Evolutionary conservation across 352 stramenopile genomes (phyloP).

Genomic region (Globisporangium paddicum): DNA sequence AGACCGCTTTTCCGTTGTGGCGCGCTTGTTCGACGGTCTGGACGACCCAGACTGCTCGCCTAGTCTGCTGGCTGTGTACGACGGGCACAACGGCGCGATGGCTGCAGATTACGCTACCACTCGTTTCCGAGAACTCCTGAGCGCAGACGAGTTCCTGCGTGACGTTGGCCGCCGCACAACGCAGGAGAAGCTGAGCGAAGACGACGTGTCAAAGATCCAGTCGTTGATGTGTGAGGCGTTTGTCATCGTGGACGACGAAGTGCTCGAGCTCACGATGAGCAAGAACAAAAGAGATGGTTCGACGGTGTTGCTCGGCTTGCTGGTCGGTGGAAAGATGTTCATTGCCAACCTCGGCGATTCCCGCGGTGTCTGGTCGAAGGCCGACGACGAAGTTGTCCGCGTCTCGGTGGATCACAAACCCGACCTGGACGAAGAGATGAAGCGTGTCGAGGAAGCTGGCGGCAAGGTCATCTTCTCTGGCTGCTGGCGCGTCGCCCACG

Average conservation of each 20-base stretch:
- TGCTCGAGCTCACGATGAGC: slow-evolving; percentile 59
- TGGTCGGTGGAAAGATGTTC: slow-evolving; percentile 71
- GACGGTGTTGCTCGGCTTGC: slow-evolving; percentile 65
- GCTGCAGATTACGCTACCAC: slow-evolving; percentile 57
- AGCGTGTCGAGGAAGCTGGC: slow-evolving; percentile 55
- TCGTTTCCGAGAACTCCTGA: slow-evolving; percentile 58
- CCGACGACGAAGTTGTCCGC: slow-evolving; percentile 37
- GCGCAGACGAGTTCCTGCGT: slow-evolving; percentile 36
- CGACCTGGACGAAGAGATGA: slow-evolving; percentile 51
- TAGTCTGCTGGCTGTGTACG: slow-evolving; percentile 62
- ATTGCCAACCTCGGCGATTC: slow-evolving; percentile 78
- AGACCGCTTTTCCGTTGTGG: slow-evolving; percentile 62
- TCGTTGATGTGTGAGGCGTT: slow-evolving; percentile 51
- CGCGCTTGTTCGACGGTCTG: slow-evolving; percentile 47
- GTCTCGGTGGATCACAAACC: slow-evolving; percentile 82
- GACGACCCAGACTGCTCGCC: slow-evolving; percentile 35
- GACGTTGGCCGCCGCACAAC: slow-evolving; percentile 38
- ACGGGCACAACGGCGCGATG: slow-evolving; percentile 72
- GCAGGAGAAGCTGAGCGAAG: slow-evolving; percentile 25
- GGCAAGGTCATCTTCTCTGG: slow-evolving; percentile 79
- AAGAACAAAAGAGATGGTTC: slow-evolving; percentile 71
- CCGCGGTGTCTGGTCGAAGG: slow-evolving; percentile 45
- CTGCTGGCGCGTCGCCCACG: slow-evolving; percentile 80
- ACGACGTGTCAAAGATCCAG: slow-evolving; percentile 49
- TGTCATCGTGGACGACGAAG: slow-evolving; percentile 61